Base-by-base conservation (phyloP, 805 yeast species). In the Candida silvatica region DNA sequence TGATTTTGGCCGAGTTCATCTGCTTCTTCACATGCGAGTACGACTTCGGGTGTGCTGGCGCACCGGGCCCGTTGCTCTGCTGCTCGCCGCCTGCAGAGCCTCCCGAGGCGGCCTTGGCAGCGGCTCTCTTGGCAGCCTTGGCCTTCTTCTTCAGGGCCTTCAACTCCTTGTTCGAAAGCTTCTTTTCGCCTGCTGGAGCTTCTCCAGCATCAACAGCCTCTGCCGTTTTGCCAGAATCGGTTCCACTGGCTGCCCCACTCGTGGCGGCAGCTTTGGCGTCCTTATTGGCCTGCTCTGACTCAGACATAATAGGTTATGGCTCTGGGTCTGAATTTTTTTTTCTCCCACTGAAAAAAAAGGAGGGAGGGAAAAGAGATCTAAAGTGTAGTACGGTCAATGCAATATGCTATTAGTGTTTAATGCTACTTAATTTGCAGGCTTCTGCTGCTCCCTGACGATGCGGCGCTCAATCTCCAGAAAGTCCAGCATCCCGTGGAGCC, bases 91-190 rank as follows among this genome's bases (percentile, higher is more conserved):
- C 38, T 5, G 19, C 32, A 17, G 23, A 26, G 7, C 17, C 29
- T 5, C 20, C 39, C 3, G 33, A 37, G 6, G 40, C 29, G 6
- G 77, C 82, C 52, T 84, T 87, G 43, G 78, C 75, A 2, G 95
- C 95, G 2, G 95, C 92, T 54, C 97, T 70, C 55, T 85, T 84
- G 27, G 92, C 94, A 11, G 92, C 92, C 61, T 90, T 88, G 51
- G 87, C 95, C 48, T 75, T 75, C 65, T 87, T 88, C 55, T 86
- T 84, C 55, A 78, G 63, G 48, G 85, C 96, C 56, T 88, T 88
- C 42, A 85, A 66, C 56, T 88, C 94, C 48, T 86, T 87, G 45
- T 84, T 84, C 7, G 83, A 59, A 29, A 80, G 55, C 37, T 61
- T 37, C 17, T 37, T 34, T 5, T 37, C 38, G 17, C 20, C 16